Base-by-base conservation (phyloP, 140 eudicot species). In the Erigeron philadelphicus region DNA sequence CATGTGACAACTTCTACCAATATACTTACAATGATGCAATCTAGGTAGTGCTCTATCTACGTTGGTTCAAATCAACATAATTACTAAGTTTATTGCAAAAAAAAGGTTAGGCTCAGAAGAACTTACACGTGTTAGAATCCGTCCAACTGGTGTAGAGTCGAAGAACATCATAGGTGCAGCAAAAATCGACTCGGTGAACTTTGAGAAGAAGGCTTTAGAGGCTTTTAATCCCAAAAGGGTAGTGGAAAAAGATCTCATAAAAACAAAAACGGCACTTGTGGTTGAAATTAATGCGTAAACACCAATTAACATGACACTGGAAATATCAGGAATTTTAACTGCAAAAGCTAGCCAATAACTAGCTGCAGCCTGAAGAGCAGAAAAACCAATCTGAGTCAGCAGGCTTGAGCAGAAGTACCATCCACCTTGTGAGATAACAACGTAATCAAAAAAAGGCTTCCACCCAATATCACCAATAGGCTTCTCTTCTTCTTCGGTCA, bases 161-260 rank as follows among this genome's bases (percentile, higher is more conserved):
- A 83, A 88, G 81, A 88, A 88, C 48, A 77, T 72, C 96, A 85
- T 88, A n/a, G 96, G 93, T 23, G 93, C 96, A 13, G 40, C 77
- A 64, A 88, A 88, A 42, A 88, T 71, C 0, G 93, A 85, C 23
- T 74, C 55, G 43, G 57, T 77, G 48, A 88, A 79, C 55, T 74
- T 66, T 9, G 85, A 77, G 78, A 88, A 88, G 64, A 85, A 83
- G n/a, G 82, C 76, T 71, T 75, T 15, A 6, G 95, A 88, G 18
- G 91, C 90, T 83, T 68, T 78, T 53, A 88, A 73, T 68, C 91
- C 91, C 61, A 88, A 47, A 48, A 67, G 53, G 72, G 81, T 84
- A 12, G 88, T 82, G 67, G 80, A 71, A 19, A 73, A 54, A 64
- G 80, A 47, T 64, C 90, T 78, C 18, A 87, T 61, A 62, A 69